These are phyloP conservation scores for Eragrostis curvula DNA, from an alignment of 176 grass and related monocot species.

Conservation along the genomic window DNA sequence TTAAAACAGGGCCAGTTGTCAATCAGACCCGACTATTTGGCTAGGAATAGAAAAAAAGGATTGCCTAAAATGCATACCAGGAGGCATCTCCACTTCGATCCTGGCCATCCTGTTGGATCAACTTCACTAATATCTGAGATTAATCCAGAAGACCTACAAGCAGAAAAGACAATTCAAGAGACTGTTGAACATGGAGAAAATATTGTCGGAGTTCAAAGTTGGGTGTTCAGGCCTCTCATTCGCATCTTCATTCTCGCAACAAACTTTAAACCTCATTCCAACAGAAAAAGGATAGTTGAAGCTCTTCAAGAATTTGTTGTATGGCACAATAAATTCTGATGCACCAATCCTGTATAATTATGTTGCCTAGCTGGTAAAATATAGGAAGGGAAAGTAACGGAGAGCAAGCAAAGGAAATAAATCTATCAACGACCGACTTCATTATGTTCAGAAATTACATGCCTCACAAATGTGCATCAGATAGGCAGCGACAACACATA, in stretches of 20 bases:
- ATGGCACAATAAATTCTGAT: slow-evolving; percentile 87
- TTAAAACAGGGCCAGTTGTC: background rate
- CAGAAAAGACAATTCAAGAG: slow-evolving; percentile 29
- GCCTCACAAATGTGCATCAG: background rate
- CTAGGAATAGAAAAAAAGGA: background rate
- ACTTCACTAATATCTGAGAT: slow-evolving; percentile 80
- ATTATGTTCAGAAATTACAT: background rate
- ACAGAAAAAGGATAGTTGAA: slow-evolving; percentile 60
- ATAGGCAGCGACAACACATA: background rate
- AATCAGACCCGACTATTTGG: background rate
- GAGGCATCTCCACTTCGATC: slow-evolving; percentile 96
- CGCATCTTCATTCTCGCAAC: slow-evolving; percentile 76
- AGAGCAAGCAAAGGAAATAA: too few species aligned
- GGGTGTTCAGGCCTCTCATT: slow-evolving; percentile 66
- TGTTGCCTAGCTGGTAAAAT: background rate
- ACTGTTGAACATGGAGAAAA: background rate
- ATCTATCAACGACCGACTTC: too few species aligned
- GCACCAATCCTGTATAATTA: slow-evolving; percentile 63
- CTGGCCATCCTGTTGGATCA: slow-evolving; percentile 81
- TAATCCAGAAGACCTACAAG: slow-evolving; percentile 74
- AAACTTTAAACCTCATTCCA: slow-evolving; percentile 84
- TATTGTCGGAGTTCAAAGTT: background rate
- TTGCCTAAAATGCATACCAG: slow-evolving; percentile 55
- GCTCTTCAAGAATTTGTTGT: slow-evolving; percentile 70
- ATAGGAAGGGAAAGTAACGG: too few species aligned